Base-by-base conservation (phyloP, 73 alveolate species). In the Paramecium tetraurelia region DNA sequence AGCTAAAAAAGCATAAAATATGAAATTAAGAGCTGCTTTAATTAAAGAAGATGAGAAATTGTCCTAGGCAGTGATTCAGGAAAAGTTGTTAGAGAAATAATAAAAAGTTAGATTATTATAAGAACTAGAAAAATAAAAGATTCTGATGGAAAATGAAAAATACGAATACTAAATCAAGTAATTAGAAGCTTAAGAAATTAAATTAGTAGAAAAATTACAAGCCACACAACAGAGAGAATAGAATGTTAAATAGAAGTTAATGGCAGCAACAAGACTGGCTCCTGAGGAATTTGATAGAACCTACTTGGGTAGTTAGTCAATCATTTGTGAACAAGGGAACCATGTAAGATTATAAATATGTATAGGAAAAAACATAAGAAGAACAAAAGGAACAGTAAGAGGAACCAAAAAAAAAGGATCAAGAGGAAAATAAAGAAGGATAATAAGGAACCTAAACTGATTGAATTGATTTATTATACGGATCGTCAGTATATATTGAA, bases 241-340 rank as follows among this genome's bases (percentile, higher is more conserved):
- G 46, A 76, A 40, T 22, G 90, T 43, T 80, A 80, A 48, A 80
- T 59, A 80, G 21, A 80, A 80, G 9, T 44, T 44, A 24, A 31
- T 80, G 50, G 57, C 46, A 31, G 90, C 72, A 22, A 80, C 76
- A 44, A 80, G 57, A n/a, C 29, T 80, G 27, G 31, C 70, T 24
- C 90, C 90, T n/a, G 90, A 80, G 21, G 90, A 80, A 8, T 80
- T 43, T 46, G 70, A 80, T 24, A 80, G 21, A 80, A 41, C 70
- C 10, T 63, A 63, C 27, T 27, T 63, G 12, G 50, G 84, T 31
- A 48, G 50, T 27, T 63, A 63, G 31, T 63, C 84, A 63, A 63
- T 63, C 9, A 33, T 63, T 27, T 18, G 6, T 7, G 84, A 63
- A 7, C 3, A 63, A 63, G 12, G 27, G 29, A 27, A 63, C 7